Evolutionary conservation across 306 rosid species (phyloP), one percentile per base, ranked within the genome.

Genomic region (Vigna unguiculata): DNA sequence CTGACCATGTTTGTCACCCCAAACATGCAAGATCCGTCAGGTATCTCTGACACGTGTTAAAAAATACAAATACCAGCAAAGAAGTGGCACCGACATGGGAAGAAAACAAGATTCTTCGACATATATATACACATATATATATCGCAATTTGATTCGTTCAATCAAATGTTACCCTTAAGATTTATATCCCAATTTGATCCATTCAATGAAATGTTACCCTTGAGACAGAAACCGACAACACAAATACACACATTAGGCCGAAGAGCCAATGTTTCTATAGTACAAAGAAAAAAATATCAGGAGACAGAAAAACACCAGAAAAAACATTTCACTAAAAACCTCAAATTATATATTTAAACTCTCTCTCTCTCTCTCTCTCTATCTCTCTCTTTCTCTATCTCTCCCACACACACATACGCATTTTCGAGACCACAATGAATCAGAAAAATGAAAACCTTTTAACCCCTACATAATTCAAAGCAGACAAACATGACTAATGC

Each of bases 71-170:
- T 43, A 13, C 58, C 24, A 17, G 30, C 48, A 41, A 61, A 60
- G 60, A 40, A 65, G 21, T 1, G 6, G 17, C 6, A 60, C 45
- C 11, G 32, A 40, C 41, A 25, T 32, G n/a, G 7, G 66, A 53
- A 62, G 60, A 79, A 38, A 80, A 72, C 43, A 71, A 43, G 62
- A 53, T 72, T 52, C 16, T 34, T 28, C 41, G 20, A 16, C 22
- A 7, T 11, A 40, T 6, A 64, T 45, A 28, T 3, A 58, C 9
- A 36, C 7, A 7, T 32, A 4, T 30, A 30, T 4, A 7, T 8
- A 7, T 53, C 45, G n/a, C 49, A 76, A 64, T 40, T 64, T 3
- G 55, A 80, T 80, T 55, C 67, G 59, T 64, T 75, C 73, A 64
- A 54, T 47, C 21, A 71, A 52, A 60, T 2, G 15, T 40, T 19